Conservation (phyloP, 345 rosid species). For the Euclidium syriacum region DNA sequence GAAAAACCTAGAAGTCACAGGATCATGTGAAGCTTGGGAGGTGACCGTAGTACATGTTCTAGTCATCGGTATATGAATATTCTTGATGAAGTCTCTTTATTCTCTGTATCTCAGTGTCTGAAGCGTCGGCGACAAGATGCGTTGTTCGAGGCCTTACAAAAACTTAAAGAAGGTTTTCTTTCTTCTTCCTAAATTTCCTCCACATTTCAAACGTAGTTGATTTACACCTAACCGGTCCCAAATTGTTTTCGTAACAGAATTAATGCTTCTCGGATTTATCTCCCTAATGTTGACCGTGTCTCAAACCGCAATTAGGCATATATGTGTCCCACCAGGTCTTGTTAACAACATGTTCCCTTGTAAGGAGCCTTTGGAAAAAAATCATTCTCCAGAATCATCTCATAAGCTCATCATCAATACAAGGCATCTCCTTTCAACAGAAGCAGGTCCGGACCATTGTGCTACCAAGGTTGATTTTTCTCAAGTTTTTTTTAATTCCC, state of each 20-base stretch:
- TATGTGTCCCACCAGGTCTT: slow-evolving; percentile 56
- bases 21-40: too few relatives aligned
- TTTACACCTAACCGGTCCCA: slow-evolving; percentile 17
- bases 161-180: slow-evolving; percentile 69
- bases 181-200: background rate
- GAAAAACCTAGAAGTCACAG: too few relatives aligned
- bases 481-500: too few relatives aligned
- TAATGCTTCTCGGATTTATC: slow-evolving; percentile 93
- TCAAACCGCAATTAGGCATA: slow-evolving; percentile 45
- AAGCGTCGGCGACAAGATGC: slow-evolving; percentile 44
- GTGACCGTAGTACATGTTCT: too few relatives aligned
- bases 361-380: slow-evolving; percentile 31
- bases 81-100: too few relatives aligned
- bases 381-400: slow-evolving; percentile 26
- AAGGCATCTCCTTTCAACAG: slow-evolving; percentile 41
- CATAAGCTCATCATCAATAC: slow-evolving; percentile 21
- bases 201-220: background rate
- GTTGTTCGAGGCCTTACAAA: slow-evolving; percentile 67
- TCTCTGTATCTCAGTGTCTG: slow-evolving; percentile 43
- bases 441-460: slow-evolving; percentile 30
- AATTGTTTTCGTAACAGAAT: slow-evolving; percentile 44
- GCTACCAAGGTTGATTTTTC: slow-evolving; percentile 25
- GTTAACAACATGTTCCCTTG: slow-evolving; percentile 71
- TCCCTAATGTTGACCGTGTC: slow-evolving; percentile 70
- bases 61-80: too few relatives aligned